phyloP scores from a whole-genome alignment of 768 basidiomycete species.

The Cystobasidium ongulense region DNA sequence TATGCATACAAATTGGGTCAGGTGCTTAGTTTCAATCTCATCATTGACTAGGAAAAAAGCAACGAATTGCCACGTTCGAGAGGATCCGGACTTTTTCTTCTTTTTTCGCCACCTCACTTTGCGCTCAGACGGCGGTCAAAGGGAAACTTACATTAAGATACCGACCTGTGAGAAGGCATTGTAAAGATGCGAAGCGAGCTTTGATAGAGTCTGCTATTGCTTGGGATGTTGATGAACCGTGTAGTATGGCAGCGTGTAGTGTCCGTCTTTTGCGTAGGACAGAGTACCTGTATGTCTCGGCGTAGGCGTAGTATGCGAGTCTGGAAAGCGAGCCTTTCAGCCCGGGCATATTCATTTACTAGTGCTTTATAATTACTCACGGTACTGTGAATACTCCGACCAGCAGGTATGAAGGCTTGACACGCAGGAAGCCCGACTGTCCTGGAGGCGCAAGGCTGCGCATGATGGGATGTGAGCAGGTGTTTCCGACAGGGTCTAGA shows the following conservation, averaged over 20 bases:
- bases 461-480: not conserved
- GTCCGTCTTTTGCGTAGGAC: slow-evolving; percentile 8
- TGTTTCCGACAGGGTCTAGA: not conserved
- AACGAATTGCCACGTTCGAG: not conserved
- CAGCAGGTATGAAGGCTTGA: not conserved
- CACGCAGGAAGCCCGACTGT: not conserved
- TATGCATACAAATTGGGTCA: not conserved
- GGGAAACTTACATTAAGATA: slow-evolving; percentile 9
- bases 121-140: not conserved
- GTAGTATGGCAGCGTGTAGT: not conserved
- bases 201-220: not conserved
- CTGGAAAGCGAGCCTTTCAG: not conserved
- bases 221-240: not conserved
- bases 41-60: no score
- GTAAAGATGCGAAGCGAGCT: slow-evolving; percentile 7
- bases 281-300: not conserved
- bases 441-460: not conserved
- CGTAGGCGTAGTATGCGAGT: slow-evolving; percentile 18
- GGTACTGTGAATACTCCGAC: slow-evolving; percentile 6
- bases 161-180: slow-evolving; percentile 2
- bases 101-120: no score
- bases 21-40: not conserved
- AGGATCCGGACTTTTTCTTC: no score
- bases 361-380: not conserved
- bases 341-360: no score